Conservation (phyloP, 257 asterid genomes). For the Leptodermis oblonga region DNA sequence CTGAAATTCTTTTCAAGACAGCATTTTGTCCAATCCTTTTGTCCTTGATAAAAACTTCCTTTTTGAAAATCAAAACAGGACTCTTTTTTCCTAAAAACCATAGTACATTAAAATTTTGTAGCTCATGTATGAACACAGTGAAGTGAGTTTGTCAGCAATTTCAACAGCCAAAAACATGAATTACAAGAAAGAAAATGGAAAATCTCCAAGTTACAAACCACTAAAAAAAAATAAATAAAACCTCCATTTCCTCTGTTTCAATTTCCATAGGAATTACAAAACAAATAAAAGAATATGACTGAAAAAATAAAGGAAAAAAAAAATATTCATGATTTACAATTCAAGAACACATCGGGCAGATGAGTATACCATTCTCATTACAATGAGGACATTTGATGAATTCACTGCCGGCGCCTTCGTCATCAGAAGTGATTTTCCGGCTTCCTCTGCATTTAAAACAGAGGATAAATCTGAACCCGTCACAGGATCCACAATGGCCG, state of each 20-base stretch:
- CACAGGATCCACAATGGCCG: constrained; percentile 70
- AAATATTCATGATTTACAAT: neutral
- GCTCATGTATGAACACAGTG: no score
- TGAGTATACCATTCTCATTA: constrained; percentile 44
- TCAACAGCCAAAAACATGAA: no score
- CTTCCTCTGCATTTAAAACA: constrained; percentile 88
- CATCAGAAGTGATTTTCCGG: constrained; percentile 47
- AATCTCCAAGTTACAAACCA: no score
- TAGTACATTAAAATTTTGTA: no score
- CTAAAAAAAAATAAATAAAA: neutral
- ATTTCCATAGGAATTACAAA: constrained; percentile 6
- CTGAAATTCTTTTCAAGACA: neutral
- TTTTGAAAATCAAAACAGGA: neutral
- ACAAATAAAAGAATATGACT: constrained; percentile 13
- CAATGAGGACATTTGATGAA: constrained; percentile 42
- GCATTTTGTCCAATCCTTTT: neutral
- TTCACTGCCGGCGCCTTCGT: constrained; percentile 29
- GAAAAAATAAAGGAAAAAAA: neutral
- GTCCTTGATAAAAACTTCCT: neutral
- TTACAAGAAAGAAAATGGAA: no score
- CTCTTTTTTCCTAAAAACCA: neutral
- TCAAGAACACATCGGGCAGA: constrained; percentile 80
- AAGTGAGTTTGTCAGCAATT: constrained; percentile 1
- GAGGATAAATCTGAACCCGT: constrained; percentile 67
- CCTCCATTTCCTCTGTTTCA: neutral